These are phyloP conservation scores for Collybiopsis confluens DNA, from an alignment of 768 basidiomycete genomes.

Conservation along the genomic window DNA sequence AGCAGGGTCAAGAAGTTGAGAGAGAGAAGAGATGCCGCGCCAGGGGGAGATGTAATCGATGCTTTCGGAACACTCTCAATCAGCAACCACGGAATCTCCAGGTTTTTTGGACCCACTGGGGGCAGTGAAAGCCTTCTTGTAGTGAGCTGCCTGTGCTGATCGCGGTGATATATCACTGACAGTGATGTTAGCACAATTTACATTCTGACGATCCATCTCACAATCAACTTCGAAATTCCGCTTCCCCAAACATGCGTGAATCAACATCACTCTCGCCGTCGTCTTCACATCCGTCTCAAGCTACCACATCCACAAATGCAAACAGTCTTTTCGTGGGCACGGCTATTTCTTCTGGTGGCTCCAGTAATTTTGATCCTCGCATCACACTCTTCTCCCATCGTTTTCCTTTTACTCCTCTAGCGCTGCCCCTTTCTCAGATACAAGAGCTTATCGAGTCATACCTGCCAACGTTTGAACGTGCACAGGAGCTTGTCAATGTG, in stretches of 20 bases:
- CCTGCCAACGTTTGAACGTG: slow-evolving; percentile 51
- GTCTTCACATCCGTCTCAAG: slow-evolving; percentile 1
- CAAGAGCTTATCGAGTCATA: slow-evolving; percentile 48
- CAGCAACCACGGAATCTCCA: slow-evolving; percentile 30
- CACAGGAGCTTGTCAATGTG: slow-evolving; percentile 36
- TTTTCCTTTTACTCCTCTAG: slow-evolving; percentile 65
- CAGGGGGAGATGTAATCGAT: slow-evolving; percentile 21
- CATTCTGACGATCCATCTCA: background rate
- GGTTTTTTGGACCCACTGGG: slow-evolving; percentile 39
- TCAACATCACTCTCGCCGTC: background rate
- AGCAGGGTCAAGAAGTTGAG: background rate
- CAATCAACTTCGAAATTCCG: background rate
- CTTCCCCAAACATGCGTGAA: background rate
- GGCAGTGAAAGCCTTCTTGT: slow-evolving; percentile 32
- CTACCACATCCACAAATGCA: background rate
- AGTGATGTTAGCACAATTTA: background rate
- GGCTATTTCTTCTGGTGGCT: background rate
- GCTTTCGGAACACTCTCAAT: slow-evolving; percentile 34
- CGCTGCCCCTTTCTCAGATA: slow-evolving; percentile 35
- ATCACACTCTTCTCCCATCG: slow-evolving; percentile 41
- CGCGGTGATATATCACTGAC: background rate
- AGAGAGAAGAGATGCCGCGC: background rate
- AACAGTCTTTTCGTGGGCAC: background rate
- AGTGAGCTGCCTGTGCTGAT: background rate
- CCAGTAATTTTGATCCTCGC: background rate